Percentiles rank a stretch among this genome's conserved stretches.
phyloP scores from a whole-genome alignment of 2,329 filamentous ascomycete species.

The Xylariomycetidae sp. region DNA sequence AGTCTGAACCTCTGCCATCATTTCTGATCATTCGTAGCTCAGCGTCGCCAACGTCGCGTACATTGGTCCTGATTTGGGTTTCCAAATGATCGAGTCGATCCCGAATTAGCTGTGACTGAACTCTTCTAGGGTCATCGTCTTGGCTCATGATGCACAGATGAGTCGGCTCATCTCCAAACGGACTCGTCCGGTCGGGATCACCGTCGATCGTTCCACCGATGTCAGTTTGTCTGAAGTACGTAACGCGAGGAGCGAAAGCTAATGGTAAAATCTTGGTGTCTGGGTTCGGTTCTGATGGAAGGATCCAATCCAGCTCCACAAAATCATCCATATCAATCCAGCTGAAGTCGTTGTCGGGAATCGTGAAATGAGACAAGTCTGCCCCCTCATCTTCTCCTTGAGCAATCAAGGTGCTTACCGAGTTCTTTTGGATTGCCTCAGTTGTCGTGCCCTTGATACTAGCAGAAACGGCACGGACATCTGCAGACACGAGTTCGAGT shows the following conservation, averaged over 20 bases:
- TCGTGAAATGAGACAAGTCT: conserved; percentile 84
- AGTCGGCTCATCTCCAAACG: conserved; percentile 88
- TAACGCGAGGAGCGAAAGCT: conserved; percentile 88
- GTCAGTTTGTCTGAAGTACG: conserved; percentile 95
- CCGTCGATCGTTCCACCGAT: conserved; percentile 74
- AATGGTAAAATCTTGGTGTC: conserved; percentile 92
- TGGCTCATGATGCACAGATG: conserved; percentile 95
- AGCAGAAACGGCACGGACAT: conserved; percentile 89
- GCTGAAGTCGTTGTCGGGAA: conserved; percentile 88
- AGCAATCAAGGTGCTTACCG: conserved; percentile 44
- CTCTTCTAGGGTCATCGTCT: conserved; percentile 79
- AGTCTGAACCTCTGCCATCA: conserved; percentile 42
- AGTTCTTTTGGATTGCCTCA: conserved; percentile 66
- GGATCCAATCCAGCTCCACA: conserved; percentile 93
- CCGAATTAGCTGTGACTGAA: conserved; percentile 82
- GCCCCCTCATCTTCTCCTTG: conserved; percentile 54
- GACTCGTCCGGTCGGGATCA: conserved; percentile 78
- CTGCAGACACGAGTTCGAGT: conserved; percentile 84
- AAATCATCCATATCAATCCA: conserved; percentile 99
- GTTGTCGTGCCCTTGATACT: conserved; percentile 76
- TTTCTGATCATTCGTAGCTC: conserved; percentile 61
- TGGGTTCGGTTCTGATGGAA: conserved; percentile 84
- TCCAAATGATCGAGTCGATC: conserved; percentile 74
- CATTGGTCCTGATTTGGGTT: conserved; percentile 72
- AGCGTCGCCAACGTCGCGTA: conserved; percentile 67